Evolutionary conservation across 257 asterid genomes (phyloP), one percentile per base, ranked within the genome.

Genomic region (Coffea eugenioides): DNA sequence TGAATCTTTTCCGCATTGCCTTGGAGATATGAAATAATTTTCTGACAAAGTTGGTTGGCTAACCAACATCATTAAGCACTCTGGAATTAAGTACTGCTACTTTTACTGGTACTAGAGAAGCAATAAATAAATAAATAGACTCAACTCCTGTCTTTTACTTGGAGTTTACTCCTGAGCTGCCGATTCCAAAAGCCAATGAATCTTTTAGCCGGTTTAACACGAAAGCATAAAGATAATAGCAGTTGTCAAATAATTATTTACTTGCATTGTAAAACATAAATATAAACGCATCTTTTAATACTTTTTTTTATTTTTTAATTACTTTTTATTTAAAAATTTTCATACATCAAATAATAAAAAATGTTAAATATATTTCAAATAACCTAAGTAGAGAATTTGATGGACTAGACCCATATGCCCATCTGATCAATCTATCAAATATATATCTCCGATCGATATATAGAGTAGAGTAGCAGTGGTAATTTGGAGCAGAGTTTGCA

Each of bases 191-290:
- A 12, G 18, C 76, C 62, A 54, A 66, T 54, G 72, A 56, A 68
- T 56, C 56, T 75, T 56, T 80, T 81, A 5, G 23, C 73, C 46
- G 73, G 34, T 73, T 57, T 64, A 76, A 59, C 77, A 81, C 77
- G 77, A 56, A 81, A 81, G 54, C 49, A 3, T 51, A 27, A 45
- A 1, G 27, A 34, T 13, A 16, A 39, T 8, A 20, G 9, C n/a
- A 66, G 8, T 15, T 31, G 34, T 31, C 34, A 31, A 31, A 31
- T 31, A 31, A 31, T 31, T 31, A 31, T 31, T 31, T 31, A 31
- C 34, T 31, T 31, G 34, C 34, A 31, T 31, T 31, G 34, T 31
- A 31, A 31, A 31, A 31, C 34, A 31, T 31, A 31, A 31, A 31
- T 31, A 31, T 31, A 31, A 31, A 31, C 34, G 34, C 34, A 31